A percentile compares a stretch with the other conserved stretches of the same genome.
Evolutionary conservation across 352 stramenopile species (phyloP).

Genomic region (Pythium rhizo-oryzae): DNA sequence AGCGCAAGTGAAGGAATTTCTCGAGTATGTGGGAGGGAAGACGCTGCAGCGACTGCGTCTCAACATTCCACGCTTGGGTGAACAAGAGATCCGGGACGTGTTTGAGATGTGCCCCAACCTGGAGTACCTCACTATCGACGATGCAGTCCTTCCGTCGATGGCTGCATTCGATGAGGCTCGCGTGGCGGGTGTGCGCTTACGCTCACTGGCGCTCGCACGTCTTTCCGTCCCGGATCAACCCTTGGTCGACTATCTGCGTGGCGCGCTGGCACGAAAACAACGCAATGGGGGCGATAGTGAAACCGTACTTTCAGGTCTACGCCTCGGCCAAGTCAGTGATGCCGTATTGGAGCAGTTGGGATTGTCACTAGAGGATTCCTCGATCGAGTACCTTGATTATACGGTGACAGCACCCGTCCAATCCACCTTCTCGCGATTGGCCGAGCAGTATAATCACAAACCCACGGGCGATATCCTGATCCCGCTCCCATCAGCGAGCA

Average conservation of each 20-base stretch:
- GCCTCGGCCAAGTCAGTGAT: conserved; percentile 2
- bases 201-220: background rate
- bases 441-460: background rate
- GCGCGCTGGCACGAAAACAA: background rate
- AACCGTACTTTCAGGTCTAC: background rate
- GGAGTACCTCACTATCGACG: background rate
- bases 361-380: background rate
- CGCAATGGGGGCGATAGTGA: background rate
- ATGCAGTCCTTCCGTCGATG: background rate
- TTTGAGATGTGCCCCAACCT: background rate
- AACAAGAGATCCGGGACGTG: background rate
- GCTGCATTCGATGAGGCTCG: background rate
- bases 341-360: conserved; percentile 2
- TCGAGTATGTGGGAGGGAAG: background rate
- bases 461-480: background rate
- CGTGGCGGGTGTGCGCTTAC: background rate
- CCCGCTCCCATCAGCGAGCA: background rate
- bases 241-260: background rate
- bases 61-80: background rate
- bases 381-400: conserved; percentile 4
- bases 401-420: background rate
- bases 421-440: background rate
- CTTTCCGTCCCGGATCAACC: background rate
- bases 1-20: background rate
- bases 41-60: background rate